Evolutionary conservation across 495 filamentous ascomycete species (phyloP).

Genomic region (Lentithecium fluviatile): DNA sequence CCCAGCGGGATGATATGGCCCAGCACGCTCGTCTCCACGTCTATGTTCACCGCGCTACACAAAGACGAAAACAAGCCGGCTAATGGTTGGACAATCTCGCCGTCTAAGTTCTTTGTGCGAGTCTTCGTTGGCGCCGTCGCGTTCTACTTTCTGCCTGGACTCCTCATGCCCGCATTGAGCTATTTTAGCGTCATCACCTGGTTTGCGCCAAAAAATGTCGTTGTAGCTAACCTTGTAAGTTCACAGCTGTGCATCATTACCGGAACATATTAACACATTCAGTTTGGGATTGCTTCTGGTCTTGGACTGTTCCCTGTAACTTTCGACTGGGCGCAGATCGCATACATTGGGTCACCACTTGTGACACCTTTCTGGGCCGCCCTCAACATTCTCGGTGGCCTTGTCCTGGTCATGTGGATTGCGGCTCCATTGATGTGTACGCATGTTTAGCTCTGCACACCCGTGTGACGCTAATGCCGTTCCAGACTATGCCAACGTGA

Average conservation of each 20-base stretch:
- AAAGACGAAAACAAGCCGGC: conserved; percentile 76
- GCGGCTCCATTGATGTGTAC: conserved; percentile 72
- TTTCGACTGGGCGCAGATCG: conserved; percentile 92
- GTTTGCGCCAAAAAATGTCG: conserved; percentile 77
- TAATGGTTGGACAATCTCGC: conserved; percentile 79
- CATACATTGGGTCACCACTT: conserved; percentile 84
- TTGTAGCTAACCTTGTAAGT: conserved; percentile 67
- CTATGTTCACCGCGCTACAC: conserved; percentile 83
- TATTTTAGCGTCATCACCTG: conserved; percentile 90
- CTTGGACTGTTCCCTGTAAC: conserved; percentile 83
- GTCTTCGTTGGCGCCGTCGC: conserved; percentile 39
- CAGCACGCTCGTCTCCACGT: conserved; percentile 78
- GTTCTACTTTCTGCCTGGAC: conserved; percentile 85
- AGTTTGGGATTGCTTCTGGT: conserved; percentile 80
- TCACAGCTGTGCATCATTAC: not conserved
- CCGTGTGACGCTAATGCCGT: conserved; percentile 26
- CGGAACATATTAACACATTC: not conserved
- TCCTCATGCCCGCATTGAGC: conserved; percentile 81
- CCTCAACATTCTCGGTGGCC: conserved; percentile 79
- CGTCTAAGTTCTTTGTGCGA: conserved; percentile 76
- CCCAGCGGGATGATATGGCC: conserved; percentile 94
- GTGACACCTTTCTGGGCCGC: conserved; percentile 91
- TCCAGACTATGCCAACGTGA: conserved; percentile 66
- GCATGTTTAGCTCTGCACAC: conserved; percentile 33
- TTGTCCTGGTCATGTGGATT: conserved; percentile 87